A percentile compares a stretch with the other conserved stretches of the same genome.
Conservation (phyloP, 352 stramenopile species). For the Phytophthora hybrid region DNA sequence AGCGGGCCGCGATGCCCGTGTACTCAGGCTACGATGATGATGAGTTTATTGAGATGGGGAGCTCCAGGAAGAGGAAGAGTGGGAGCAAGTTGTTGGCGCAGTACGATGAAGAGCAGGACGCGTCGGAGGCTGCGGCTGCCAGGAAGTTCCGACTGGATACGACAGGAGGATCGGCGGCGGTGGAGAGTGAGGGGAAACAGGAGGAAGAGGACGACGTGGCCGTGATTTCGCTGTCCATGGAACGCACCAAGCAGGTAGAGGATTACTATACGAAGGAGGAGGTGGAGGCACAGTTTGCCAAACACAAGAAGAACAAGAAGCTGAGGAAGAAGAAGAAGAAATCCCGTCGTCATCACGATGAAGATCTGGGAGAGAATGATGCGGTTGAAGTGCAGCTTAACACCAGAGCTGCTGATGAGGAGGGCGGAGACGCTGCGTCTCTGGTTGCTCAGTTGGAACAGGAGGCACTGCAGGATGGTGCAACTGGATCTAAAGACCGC, state of each 20-base stretch:
- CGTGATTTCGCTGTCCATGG: conserved; percentile 71
- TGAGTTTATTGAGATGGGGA: conserved; percentile 94
- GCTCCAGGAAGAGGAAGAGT: conserved; percentile 44
- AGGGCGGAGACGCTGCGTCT: conserved; percentile 25
- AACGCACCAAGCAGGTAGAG: conserved; percentile 54
- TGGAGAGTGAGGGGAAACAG: conserved; percentile 14
- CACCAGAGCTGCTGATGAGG: conserved; percentile 17
- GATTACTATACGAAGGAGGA: conserved; percentile 91
- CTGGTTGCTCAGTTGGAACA: conserved; percentile 75
- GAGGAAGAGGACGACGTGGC: conserved; percentile 51
- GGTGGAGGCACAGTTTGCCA: conserved; percentile 84
- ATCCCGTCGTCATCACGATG: conserved; percentile 57
- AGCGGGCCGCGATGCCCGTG: conserved; percentile 69
- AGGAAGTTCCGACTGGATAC: conserved; percentile 74
- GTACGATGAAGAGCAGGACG: conserved; percentile 91
- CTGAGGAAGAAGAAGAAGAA: conserved; percentile 82
- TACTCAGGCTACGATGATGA: conserved; percentile 98
- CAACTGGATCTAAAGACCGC: conserved; percentile 51
- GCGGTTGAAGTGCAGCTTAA: conserved; percentile 35
- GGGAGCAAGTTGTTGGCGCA: conserved; percentile 73
- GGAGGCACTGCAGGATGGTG: conserved; percentile 49
- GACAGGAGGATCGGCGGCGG: conserved; percentile 31
- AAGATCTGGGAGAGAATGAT: conserved; percentile 49
- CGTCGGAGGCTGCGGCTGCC: conserved; percentile 39
- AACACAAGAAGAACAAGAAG: conserved; percentile 77